Base-by-base conservation (phyloP, 345 rosid genomes). In the Cardamine chenopodiifolia region DNA sequence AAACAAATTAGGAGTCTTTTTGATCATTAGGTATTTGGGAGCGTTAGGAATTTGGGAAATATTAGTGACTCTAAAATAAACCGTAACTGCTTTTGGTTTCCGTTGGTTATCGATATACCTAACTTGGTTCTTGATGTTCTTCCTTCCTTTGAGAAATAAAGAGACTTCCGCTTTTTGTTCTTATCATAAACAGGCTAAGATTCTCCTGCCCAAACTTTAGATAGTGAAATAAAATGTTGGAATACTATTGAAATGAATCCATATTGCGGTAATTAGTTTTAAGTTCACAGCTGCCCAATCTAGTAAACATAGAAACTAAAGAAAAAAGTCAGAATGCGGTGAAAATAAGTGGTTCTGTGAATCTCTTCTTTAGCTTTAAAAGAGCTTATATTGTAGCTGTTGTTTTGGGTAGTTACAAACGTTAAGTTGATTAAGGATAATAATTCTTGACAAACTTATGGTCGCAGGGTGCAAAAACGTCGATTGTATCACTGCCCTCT, bases 401-500 rank as follows among this genome's bases (percentile, higher is more conserved):
- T 76, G 39, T 54, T 70, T 76, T 57, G 44, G 69, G 34, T 44
- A 48, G 4, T 48, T 29, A 58, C 47, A 12, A 29, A 60, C 17
- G 20, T 49, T 34, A 3, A 53, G 45, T 39, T 18, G 17, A 52
- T 39, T 26, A 58, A 66, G 69, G 25, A 78, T 32, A 14, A 17
- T 35, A 6, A 26, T 48, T 39, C 49, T 4, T 52, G 40, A 53
- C 25, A 45, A 52, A 34, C 17, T 25, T 73, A 12, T 63, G 59
- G 15, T 76, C 57, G 82, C 66, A 61, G 90, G 97, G 96, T 82
- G 95, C 92, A 68, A 95, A 88, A 86, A 48, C 44, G 62, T 76
- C 81, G 14, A 56, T 90, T 65, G 79, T 85, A 37, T 87, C 73
- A 80, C 85, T 74, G 82, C 78, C 70, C 42, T 95, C 67, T 89